Evolutionary conservation across 169 alveolate genomes (phyloP), one percentile per base, ranked within the genome.

Genomic region (Cryptosporidium sp.): DNA sequence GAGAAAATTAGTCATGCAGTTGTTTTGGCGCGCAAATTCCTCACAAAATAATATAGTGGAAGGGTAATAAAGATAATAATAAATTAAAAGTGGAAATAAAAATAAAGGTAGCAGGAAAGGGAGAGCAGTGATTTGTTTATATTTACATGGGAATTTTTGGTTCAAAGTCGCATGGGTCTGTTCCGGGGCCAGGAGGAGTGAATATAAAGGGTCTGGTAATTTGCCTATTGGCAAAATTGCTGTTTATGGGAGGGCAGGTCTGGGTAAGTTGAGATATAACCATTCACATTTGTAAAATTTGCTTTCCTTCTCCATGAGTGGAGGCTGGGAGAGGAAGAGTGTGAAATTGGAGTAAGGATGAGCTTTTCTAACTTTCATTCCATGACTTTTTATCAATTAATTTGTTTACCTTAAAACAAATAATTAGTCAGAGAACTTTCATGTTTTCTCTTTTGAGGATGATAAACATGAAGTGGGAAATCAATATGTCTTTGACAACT

Each of bases 11-110:
- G 67, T 55, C 35, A 55, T 55, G 67, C 67, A 55, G 4, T 8
- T 0, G 14, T 16, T 55, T 55, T 55, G 67, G 67, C 67, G 67
- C 67, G 67, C 67, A 55, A 55, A 55, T n/a, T 55, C 67, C 67
- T 23, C 67, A 55, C 67, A 41, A 41, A 48, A 48, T 16, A 55
- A 23, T 55, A 18, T 55, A 55, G 67, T 55, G 67, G 67, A 55
- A 55, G 67, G 67, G 12, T 26, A n/a, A n/a, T 23, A 21, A 9
- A 55, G 67, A 55, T 55, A 55, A 55, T 55, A 55, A 55, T 55
- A 23, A 55, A 23, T 23, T 21, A 55, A 26, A 55, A 55, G 67
- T 9, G 37, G 39, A 55, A 55, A 55, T 48, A 48, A 48, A 48
- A 48, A 48, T 48, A 48, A 48, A 48, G 55, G n/a, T 48, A 18